These are phyloP conservation scores for Apostasia shenzhenica DNA, from an alignment of 106 monocot genomes.

Conservation along the genomic window DNA sequence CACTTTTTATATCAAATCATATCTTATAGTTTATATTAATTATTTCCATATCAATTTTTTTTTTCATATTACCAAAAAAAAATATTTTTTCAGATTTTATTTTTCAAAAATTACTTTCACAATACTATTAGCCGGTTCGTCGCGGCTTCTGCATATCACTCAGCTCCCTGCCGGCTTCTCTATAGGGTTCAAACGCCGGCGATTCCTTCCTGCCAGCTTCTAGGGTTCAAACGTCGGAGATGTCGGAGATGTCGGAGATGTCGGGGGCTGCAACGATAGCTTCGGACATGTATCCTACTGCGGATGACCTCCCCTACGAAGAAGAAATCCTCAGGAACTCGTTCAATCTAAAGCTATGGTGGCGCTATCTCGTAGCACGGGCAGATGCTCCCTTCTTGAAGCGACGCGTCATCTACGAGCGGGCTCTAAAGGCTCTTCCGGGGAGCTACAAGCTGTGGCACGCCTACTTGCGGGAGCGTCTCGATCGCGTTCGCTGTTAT, in stretches of 20 bases:
- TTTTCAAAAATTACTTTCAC: no score
- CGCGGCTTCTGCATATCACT: no score
- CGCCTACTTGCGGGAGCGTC: slow-evolving; percentile 81
- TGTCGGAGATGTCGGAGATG: slow-evolving; percentile 4
- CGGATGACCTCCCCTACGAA: slow-evolving; percentile 63
- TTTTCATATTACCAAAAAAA: no score
- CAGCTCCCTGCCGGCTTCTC: no score
- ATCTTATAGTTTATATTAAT: no score
- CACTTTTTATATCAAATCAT: no score
- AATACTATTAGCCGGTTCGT: no score
- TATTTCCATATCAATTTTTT: no score
- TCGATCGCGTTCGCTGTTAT: slow-evolving; percentile 53
- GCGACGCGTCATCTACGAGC: slow-evolving; percentile 86
- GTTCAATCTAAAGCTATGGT: slow-evolving; percentile 88
- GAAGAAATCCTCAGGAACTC: slow-evolving; percentile 95
- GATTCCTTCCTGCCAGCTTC: no score
- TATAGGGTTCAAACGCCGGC: background rate
- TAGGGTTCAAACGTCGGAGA: background rate
- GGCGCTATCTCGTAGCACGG: slow-evolving; percentile 86
- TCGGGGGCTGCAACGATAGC: slow-evolving; percentile 4
- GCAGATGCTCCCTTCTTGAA: slow-evolving; percentile 67
- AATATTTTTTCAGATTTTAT: no score
- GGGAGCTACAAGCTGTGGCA: slow-evolving; percentile 97
- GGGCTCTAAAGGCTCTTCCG: slow-evolving; percentile 86
- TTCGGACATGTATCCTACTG: slow-evolving; percentile 35